phyloP scores from a whole-genome alignment of 768 basidiomycete species.

The Roridomyces roridus region DNA sequence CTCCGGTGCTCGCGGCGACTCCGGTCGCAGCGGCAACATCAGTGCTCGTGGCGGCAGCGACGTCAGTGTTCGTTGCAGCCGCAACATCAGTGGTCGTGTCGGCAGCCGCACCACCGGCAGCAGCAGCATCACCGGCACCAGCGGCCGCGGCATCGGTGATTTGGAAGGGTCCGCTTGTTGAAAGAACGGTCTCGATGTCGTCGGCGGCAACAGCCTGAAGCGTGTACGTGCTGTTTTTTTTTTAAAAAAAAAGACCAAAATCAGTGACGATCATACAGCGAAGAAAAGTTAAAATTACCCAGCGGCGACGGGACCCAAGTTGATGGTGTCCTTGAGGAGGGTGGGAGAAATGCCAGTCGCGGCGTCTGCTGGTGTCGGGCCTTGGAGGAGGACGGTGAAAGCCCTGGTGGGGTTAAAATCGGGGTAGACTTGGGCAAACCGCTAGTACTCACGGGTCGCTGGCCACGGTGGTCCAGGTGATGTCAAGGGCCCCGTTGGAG shows the following conservation, averaged over 20 bases:
- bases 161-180: not conserved
- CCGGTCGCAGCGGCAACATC: not conserved
- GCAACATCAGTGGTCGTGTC: not conserved
- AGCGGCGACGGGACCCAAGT: not conserved
- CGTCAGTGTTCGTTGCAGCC: not conserved
- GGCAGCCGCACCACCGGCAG: not conserved
- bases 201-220: not conserved
- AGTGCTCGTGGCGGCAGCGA: not conserved
- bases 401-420: not conserved
- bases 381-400: not conserved
- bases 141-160: not conserved
- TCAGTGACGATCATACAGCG: not conserved
- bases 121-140: not conserved
- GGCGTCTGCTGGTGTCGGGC: not conserved
- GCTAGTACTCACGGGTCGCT: constrained; percentile 13
- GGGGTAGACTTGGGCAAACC: not conserved
- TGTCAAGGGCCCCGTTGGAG: not conserved
- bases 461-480: constrained; percentile 10
- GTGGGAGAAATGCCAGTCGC: constrained; percentile 2
- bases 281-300: not conserved
- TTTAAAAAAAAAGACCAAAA: not conserved
- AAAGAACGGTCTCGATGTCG: not conserved
- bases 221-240: constrained; percentile 2
- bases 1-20: not conserved
- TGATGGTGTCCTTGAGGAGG: not conserved